Evolutionary conservation across 176 grass and related monocot species (phyloP), one percentile per base, ranked within the genome.

Genomic region (Triticum turgidum): DNA sequence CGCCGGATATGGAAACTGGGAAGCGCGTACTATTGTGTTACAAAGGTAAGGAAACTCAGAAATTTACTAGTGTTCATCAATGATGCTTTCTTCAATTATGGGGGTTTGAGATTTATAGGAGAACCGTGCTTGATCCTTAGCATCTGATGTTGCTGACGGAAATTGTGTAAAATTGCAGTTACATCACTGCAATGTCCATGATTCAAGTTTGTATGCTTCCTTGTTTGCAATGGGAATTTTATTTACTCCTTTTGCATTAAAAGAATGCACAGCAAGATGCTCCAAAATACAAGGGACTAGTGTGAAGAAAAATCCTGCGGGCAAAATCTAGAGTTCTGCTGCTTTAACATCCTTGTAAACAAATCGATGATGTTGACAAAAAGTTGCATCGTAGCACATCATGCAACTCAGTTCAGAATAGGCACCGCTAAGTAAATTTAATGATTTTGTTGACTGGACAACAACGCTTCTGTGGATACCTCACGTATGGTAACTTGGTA

Each of bases 1-100:
- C 95, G 95, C 24, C 92, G 95, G 44, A 92, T 97, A 83, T 97
- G 95, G 95, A 90, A 94, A 73, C 58, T 91, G n/a, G 86, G 91
- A 18, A 59, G 86, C 8, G 61, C 82, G 13, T 97, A 97, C 77
- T 97, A 89, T 67, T 97, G 95, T 86, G 84, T 97, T 61, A 94
- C 95, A 86, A 97, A 97, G 90, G 95, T 97, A 91, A 68, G 39
- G 2, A 87, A 17, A 76, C 33, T 72, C 5, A 0, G n/a, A 49
- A 84, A 67, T 11, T 37, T 61, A 62, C 12, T 62, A 21, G 14
- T 64, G 3, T 65, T 78, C 38, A 61, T 65, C 18, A 4, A 24
- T 22, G 35, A 45, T n/a, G 67, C 33, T 87, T 80, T 13, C 5
- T 77, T 86, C 78, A 62, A 13, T 69, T 41, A 51, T 32, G 4